Evolutionary conservation across 129 eudicot species (phyloP).

Genomic region (Ambrosia trifida): DNA sequence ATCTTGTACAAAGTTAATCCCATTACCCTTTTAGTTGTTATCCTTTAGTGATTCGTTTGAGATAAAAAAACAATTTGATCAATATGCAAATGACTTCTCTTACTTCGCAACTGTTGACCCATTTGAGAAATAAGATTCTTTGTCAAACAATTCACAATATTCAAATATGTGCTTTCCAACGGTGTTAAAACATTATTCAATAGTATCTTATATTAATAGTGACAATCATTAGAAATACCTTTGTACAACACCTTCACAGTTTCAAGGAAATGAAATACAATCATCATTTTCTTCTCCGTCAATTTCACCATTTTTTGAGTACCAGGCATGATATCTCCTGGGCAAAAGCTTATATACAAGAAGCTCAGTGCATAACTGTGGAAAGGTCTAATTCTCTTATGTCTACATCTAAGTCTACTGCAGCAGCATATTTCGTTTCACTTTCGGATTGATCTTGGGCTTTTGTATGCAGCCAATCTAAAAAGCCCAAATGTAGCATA

Average conservation of each 20-base stretch:
- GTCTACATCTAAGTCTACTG: constrained; percentile 71
- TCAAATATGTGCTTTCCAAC: no score
- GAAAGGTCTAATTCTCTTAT: constrained; percentile 69
- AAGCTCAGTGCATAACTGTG: constrained; percentile 70
- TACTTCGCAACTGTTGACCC: no score
- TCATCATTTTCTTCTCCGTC: constrained; percentile 51
- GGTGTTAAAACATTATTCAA: no score
- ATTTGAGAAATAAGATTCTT: no score
- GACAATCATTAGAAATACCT: constrained; percentile 44
- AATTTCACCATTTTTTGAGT: constrained; percentile 57
- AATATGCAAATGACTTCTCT: no score
- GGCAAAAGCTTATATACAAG: constrained; percentile 85
- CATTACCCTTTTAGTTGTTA: no score
- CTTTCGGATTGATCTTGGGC: constrained; percentile 43
- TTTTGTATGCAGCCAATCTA: constrained; percentile 46
- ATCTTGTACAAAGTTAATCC: no score
- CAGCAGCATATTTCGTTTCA: constrained; percentile 32
- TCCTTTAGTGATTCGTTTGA: no score
- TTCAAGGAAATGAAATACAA: constrained; percentile 73
- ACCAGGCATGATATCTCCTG: constrained; percentile 95
- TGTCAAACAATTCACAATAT: no score
- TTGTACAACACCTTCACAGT: constrained; percentile 53
- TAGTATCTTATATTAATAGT: no score
- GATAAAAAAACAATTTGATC: no score
- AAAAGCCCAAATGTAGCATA: constrained; percentile 42